These are phyloP conservation scores for Alternaria gansuensis DNA, from an alignment of 2,329 filamentous ascomycete species.

Conservation along the genomic window DNA sequence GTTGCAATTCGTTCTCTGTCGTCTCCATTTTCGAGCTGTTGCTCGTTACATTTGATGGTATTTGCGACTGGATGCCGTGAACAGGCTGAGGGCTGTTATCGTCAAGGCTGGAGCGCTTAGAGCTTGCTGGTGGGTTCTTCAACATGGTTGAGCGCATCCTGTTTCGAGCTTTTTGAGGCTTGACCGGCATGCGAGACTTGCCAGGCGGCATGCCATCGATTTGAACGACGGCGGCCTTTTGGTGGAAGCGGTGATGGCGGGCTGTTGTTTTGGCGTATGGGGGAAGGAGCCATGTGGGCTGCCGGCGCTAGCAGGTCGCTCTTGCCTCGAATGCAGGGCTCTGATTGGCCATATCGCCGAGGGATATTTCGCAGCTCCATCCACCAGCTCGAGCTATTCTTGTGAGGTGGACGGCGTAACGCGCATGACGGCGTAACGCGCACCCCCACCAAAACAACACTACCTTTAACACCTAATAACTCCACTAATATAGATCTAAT, in stretches of 20 bases:
- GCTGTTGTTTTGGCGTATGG: slow-evolving; percentile 1
- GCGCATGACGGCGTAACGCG: no score
- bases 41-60: neutral
- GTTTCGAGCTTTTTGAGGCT: slow-evolving; percentile 3
- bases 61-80: neutral
- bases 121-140: slow-evolving; percentile 4
- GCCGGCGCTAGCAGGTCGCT: slow-evolving; percentile 11
- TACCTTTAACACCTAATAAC: no score
- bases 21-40: neutral
- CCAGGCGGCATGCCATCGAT: neutral
- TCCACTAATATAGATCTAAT: no score
- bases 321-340: slow-evolving; percentile 4
- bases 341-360: slow-evolving; percentile 2
- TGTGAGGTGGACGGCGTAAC: neutral
- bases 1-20: neutral
- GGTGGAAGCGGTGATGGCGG: neutral
- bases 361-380: neutral
- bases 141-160: slow-evolving; percentile 11
- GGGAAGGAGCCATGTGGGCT: neutral
- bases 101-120: neutral
- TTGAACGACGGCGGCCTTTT: neutral
- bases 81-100: slow-evolving; percentile 2
- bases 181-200: neutral
- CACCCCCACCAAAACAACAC: no score
- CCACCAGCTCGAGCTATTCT: neutral